Evolutionary conservation across 108 stramenopile species (phyloP).

Genomic region (Thalassiosira profunda): DNA sequence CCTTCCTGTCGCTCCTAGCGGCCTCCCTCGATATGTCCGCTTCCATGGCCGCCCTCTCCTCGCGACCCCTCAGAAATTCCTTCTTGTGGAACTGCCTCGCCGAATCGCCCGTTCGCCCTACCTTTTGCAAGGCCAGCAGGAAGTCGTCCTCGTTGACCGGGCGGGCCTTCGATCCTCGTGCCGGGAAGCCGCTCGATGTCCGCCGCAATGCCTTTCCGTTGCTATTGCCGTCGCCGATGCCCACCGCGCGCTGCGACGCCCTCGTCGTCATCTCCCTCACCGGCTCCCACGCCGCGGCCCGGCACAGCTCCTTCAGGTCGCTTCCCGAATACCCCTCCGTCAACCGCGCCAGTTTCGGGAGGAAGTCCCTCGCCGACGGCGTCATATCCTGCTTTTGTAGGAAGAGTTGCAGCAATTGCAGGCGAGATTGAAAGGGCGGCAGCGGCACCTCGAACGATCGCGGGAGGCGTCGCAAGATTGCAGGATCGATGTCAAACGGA

Average conservation of each 20-base stretch:
- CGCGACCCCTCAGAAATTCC: slow-evolving; percentile 40
- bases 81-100: slow-evolving; percentile 55
- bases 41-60: slow-evolving; percentile 24
- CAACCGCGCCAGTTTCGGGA: slow-evolving; percentile 69
- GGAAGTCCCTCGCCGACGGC: slow-evolving; percentile 37
- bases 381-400: slow-evolving; percentile 68
- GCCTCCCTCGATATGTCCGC: slow-evolving; percentile 23
- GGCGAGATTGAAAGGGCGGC: slow-evolving; percentile 68
- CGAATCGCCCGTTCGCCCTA: slow-evolving; percentile 79
- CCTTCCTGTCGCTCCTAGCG: not conserved
- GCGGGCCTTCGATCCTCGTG: slow-evolving; percentile 54
- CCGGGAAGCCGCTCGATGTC: slow-evolving; percentile 42
- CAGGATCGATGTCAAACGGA: slow-evolving; percentile 93
- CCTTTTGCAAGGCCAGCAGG: slow-evolving; percentile 68
- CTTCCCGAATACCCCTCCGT: slow-evolving; percentile 93
- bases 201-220: slow-evolving; percentile 1
- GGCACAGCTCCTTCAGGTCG: slow-evolving; percentile 96
- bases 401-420: slow-evolving; percentile 84
- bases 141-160: slow-evolving; percentile 73
- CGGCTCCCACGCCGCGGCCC: slow-evolving; percentile 91
- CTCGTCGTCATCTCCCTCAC: slow-evolving; percentile 83
- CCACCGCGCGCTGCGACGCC: slow-evolving; percentile 65
- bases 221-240: slow-evolving; percentile 5
- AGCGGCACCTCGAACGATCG: slow-evolving; percentile 87
- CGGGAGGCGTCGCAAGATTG: slow-evolving; percentile 96